Base-by-base conservation (phyloP, 192 early-diverging fungal genomes). In the Phlyctochytrium planicorne region DNA sequence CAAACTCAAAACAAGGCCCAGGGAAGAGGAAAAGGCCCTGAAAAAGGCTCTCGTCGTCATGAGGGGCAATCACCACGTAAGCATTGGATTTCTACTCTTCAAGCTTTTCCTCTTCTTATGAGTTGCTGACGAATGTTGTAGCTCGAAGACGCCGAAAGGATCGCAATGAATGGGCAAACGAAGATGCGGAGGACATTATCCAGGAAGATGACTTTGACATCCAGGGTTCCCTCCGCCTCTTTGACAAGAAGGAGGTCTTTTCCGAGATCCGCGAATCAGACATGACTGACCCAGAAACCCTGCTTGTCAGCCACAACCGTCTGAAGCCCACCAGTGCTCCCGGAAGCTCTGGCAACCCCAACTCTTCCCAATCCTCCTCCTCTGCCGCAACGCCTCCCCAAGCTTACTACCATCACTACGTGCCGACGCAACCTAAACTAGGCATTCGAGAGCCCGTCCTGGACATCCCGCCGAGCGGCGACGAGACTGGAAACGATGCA, bases 161-260 rank as follows among this genome's bases (percentile, higher is more conserved):
- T n/a, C 68, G 0, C 17, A 35, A 29, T 60, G 52, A 25, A 69
- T 67, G 50, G 69, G 66, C n/a, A 52, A 60, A 65, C 53, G 34
- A 10, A 17, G 66, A 68, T 52, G 69, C 32, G 31, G 3, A 30
- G 12, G 62, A 65, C 16, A 56, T 60, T 1, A 37, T 63, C 12
- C n/a, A n/a, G n/a, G 68, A 25, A 16, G 10, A 77, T 12, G 80
- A 82, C 56, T 82, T 82, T 65, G 80, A 82, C 36, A 79, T 82
- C 59, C 75, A 82, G 71, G 71, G 77, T 2, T 69, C 69, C 24
- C 66, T 82, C 29, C 20, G 52, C 0, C 65, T 67, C 25, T 82
- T 82, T 68, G 90, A 93, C 63, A 93, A 93, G 70, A 80, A 79
- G 2, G 74, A 73, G 14, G 77, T 89, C 10, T 91, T 88, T 82